Base-by-base conservation (phyloP, 1,139 yeast species). In the Candida tunisiensis region DNA sequence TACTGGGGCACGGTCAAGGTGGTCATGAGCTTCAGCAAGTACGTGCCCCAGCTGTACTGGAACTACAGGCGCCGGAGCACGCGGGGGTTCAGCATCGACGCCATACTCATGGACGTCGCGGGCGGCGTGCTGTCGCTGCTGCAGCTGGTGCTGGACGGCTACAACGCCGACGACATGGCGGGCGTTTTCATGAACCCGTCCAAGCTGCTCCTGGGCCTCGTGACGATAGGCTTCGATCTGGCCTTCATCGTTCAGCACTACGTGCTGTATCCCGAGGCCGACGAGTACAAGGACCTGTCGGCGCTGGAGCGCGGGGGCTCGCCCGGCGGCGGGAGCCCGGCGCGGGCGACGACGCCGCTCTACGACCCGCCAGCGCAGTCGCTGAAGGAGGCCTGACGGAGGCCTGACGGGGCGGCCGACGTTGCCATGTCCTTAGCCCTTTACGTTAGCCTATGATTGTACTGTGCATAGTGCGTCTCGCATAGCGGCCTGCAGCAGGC, bases 21-120 rank as follows among this genome's bases (percentile, higher is more conserved):
- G 11, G 34, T 51, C 15, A 61, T 69, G 60, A 67, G 74, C 31
- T 47, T 68, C 16, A 53, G 66, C 32, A 73, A 73, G 42, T 69
- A 71, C 41, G 42, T 73, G 5, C 80, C 82, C 0, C 82, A 73
- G 41, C 60, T 71, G 4, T 37, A 51, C 17, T 65, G 67, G 41
- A 73, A 72, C 38, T 54, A 50, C 32, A 55, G 55, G 25, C 58
- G 79, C 28, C 54, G 57, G 33, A 64, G 75, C 2, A 65, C 72
- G 42, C 50, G 53, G 31, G 80, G 79, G 1, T 68, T 69, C 42
- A 64, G 78, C 4, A 65, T 64, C 27, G 42, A 55, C 9, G 64
- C 72, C 10, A 60, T 45, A 9, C 37, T 49, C 8, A 45, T 69
- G 18, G 82, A 73, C 47, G 40, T 65, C 8, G 35, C 55, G 3